Evolutionary conservation across 257 asterid species (phyloP).

Genomic region (Linderniella brevidens): DNA sequence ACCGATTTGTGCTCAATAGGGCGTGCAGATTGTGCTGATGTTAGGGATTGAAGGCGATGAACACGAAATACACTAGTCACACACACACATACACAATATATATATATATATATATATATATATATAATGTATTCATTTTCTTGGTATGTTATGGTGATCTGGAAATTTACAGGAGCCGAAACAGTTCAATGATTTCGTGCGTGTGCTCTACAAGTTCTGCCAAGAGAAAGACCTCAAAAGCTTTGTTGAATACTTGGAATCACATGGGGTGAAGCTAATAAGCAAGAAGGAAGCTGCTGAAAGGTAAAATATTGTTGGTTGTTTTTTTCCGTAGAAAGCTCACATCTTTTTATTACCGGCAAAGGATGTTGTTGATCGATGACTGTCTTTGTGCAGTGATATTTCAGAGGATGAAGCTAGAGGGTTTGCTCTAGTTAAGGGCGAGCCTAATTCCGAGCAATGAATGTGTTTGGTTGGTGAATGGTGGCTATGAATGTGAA

Average conservation of each 20-base stretch:
- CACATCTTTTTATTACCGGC: too few relatives aligned
- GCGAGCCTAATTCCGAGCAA: too few relatives aligned
- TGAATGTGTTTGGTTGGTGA: too few relatives aligned
- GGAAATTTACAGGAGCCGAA: constrained; percentile 72
- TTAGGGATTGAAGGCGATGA: too few relatives aligned
- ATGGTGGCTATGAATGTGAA: too few relatives aligned
- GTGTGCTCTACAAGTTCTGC: constrained; percentile 36
- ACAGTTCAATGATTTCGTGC: constrained; percentile 65
- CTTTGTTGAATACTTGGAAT: constrained; percentile 30
- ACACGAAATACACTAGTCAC: too few relatives aligned
- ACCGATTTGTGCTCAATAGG: too few relatives aligned
- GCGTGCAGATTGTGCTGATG: too few relatives aligned
- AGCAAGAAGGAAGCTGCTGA: constrained; percentile 67
- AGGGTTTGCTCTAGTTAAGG: too few relatives aligned
- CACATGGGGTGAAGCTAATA: constrained; percentile 34
- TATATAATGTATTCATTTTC: constrained; percentile 4
- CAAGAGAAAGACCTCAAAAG: constrained; percentile 31
- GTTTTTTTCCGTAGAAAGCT: too few relatives aligned
- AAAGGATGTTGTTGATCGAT: neutral
- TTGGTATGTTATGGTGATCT: too few relatives aligned
- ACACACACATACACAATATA: neutral
- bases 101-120: neutral
- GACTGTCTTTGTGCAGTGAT: constrained; percentile 28
- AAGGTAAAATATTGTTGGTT: too few relatives aligned
- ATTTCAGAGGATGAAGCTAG: constrained; percentile 49